Conservation (phyloP, 1,284 basidiomycete species). For the Trichosporon sp. region DNA sequence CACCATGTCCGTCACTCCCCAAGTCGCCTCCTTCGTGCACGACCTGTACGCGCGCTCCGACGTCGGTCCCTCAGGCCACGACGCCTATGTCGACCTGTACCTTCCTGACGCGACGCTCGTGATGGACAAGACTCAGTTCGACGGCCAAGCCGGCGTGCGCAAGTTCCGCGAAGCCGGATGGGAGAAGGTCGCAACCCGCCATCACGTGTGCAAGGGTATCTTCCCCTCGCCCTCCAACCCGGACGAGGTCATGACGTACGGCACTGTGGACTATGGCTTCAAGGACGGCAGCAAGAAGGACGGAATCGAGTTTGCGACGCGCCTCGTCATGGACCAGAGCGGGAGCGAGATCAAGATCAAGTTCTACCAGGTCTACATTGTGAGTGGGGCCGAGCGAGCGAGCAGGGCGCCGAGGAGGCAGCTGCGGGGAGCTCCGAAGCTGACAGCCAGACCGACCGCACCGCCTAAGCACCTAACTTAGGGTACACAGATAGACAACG, state of each 20-base stretch:
- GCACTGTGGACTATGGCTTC: constrained; percentile 39
- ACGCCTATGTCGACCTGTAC: constrained; percentile 39
- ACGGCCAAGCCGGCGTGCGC: constrained; percentile 33
- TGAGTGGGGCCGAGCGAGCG: constrained; percentile 30
- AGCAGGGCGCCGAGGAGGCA: neutral
- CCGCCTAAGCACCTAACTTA: neutral
- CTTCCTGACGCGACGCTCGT: constrained; percentile 32
- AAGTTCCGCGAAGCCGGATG: constrained; percentile 38
- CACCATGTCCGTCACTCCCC: constrained; percentile 33
- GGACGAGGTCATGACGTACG: constrained; percentile 37
- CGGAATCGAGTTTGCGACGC: constrained; percentile 36
- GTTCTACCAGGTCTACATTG: constrained; percentile 45
- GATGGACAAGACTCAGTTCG: constrained; percentile 39
- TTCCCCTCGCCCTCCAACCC: constrained; percentile 26
- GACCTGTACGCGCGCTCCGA: constrained; percentile 39
- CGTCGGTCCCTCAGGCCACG: constrained; percentile 33
- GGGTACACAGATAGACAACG: neutral
- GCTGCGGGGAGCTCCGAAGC: neutral
- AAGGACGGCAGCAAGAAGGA: constrained; percentile 37
- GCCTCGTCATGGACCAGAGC: constrained; percentile 31
- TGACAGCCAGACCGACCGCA: constrained; percentile 4
- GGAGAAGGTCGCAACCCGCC: constrained; percentile 37
- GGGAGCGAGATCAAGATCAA: constrained; percentile 34
- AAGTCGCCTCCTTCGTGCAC: constrained; percentile 33
- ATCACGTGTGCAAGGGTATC: constrained; percentile 37